A percentile compares a stretch with the other conserved stretches of the same genome.
Evolutionary conservation across 2,329 filamentous ascomycete genomes (phyloP).

Genomic region (Alternaria sp.): DNA sequence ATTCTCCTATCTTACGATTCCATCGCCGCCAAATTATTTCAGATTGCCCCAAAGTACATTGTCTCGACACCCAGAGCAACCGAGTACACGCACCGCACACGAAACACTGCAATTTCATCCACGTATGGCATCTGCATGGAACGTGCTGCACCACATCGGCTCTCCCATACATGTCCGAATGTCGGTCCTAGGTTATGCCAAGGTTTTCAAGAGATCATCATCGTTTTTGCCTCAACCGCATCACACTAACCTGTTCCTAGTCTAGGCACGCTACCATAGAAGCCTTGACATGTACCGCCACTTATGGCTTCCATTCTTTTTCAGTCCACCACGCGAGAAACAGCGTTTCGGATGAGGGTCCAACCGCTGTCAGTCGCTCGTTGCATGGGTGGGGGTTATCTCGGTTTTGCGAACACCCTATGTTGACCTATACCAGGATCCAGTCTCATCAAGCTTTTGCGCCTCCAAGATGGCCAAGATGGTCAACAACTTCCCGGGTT

Average conservation of each 20-base stretch:
- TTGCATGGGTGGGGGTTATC: not conserved
- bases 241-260: conserved; percentile 17
- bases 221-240: not conserved
- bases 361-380: not conserved
- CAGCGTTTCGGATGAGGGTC: conserved; percentile 1
- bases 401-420: not conserved
- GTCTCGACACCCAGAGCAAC: not conserved
- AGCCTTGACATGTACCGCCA: conserved; percentile 3
- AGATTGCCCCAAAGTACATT: not conserved
- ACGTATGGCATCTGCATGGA: not conserved
- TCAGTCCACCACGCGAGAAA: not conserved
- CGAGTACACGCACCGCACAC: not conserved
- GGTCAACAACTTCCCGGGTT: not conserved
- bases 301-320: conserved; percentile 12
- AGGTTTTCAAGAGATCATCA: conserved; percentile 18
- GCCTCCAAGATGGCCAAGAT: not conserved
- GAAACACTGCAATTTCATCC: not conserved
- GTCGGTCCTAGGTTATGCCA: conserved; percentile 7
- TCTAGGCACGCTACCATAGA: conserved; percentile 3
- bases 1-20: not conserved
- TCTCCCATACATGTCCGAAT: conserved; percentile 17
- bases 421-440: not conserved
- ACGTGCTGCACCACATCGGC: conserved; percentile 14
- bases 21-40: not conserved
- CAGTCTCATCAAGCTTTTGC: conserved; percentile 2